Percentiles rank a stretch among this genome's conserved stretches.
These are phyloP conservation scores for Lentinula guzmanii DNA, from an alignment of 768 basidiomycete species.

Conservation along the genomic window DNA sequence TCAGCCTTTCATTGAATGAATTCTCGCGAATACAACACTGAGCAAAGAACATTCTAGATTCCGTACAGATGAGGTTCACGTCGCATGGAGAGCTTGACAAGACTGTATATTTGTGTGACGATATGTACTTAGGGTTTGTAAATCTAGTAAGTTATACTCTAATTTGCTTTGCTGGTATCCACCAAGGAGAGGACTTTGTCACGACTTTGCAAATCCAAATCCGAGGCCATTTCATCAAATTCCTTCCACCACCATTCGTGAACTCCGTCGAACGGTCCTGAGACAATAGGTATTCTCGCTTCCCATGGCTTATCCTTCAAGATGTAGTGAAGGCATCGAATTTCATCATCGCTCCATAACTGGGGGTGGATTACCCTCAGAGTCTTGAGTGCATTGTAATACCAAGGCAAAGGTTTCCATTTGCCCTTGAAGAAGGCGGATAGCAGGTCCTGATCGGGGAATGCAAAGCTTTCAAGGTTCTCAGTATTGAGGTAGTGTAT, in stretches of 20 bases:
- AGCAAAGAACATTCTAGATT: slow-evolving; percentile 47
- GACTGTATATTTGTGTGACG: background rate
- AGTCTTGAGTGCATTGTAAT: slow-evolving; percentile 93
- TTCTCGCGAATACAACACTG: background rate
- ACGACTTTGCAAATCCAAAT: slow-evolving; percentile 10
- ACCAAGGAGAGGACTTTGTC: background rate
- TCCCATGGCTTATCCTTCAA: slow-evolving; percentile 85
- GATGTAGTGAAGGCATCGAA: slow-evolving; percentile 86
- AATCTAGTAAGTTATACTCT: background rate
- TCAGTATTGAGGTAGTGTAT: slow-evolving; percentile 44
- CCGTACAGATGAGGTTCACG: slow-evolving; percentile 90
- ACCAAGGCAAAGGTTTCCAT: slow-evolving; percentile 79
- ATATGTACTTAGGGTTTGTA: slow-evolving; percentile 5
- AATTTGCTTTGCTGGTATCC: background rate
- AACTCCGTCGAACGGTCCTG: slow-evolving; percentile 40
- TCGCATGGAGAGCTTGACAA: slow-evolving; percentile 73
- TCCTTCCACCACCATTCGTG: slow-evolving; percentile 81
- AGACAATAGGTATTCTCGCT: slow-evolving; percentile 34
- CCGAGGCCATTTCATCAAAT: slow-evolving; percentile 40
- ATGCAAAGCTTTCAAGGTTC: slow-evolving; percentile 40
- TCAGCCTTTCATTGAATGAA: slow-evolving; percentile 21
- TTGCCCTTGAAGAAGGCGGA: slow-evolving; percentile 70
- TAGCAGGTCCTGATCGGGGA: slow-evolving; percentile 92
- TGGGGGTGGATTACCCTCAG: slow-evolving; percentile 61
- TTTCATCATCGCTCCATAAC: slow-evolving; percentile 82